Evolutionary conservation across 139 green algal species (phyloP).

Genomic region (Picochlorum sp.): DNA sequence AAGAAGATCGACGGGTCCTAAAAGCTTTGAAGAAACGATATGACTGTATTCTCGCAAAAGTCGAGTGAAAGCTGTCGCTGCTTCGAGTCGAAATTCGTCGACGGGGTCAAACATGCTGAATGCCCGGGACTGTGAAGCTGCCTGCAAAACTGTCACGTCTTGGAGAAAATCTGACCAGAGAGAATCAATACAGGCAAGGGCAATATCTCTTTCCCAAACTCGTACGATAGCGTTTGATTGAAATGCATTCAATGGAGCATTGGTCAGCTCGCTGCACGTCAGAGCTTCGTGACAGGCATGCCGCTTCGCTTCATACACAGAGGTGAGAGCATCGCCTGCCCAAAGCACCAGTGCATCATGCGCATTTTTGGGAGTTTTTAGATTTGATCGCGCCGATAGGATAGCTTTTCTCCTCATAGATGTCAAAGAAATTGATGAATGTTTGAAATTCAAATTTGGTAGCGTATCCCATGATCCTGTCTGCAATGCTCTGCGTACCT

Average conservation of each 20-base stretch:
- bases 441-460: too few relatives aligned
- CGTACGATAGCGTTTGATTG: background rate
- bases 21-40: background rate
- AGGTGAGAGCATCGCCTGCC: background rate
- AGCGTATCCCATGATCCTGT: too few relatives aligned
- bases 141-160: constrained; percentile 6
- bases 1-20: background rate
- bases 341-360: background rate
- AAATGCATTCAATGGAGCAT: background rate
- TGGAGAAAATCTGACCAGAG: constrained; percentile 26
- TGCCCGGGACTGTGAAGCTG: background rate
- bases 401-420: too few relatives aligned
- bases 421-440: too few relatives aligned
- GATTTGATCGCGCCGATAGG: too few relatives aligned
- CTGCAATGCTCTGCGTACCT: too few relatives aligned
- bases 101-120: constrained; percentile 15
- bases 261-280: background rate
- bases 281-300: background rate
- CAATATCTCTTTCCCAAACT: constrained; percentile 4
- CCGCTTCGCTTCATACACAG: constrained; percentile 4
- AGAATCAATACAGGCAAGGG: constrained; percentile 6
- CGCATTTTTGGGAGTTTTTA: background rate
- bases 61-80: background rate
- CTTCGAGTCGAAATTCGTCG: constrained; percentile 23
- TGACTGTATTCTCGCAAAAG: background rate